Evolutionary conservation across 2,329 filamentous ascomycete genomes (phyloP), one percentile per base, ranked within the genome.

Genomic region (Fusarium sp.): DNA sequence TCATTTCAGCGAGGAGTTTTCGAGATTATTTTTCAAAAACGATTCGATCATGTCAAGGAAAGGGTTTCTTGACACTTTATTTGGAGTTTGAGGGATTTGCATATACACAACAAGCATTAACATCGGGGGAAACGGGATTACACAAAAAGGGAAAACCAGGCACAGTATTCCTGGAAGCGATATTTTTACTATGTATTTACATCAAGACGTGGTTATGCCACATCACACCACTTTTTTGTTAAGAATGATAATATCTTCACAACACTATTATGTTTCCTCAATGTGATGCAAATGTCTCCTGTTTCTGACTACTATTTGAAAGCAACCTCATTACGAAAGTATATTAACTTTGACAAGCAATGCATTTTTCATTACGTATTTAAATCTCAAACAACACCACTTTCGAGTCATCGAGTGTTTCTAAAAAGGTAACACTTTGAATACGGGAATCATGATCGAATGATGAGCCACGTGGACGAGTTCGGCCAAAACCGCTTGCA

Each of bases 1-100:
- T 63, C 64, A 69, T 57, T 57, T 60, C 47, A 75, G 74, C 72
- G 69, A 67, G 72, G 72, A 69, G 71, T 74, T 75, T 72, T 56
- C 62, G 63, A 67, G 65, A 62, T 54, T 46, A 55, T 60, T 56
- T 66, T 66, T 46, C 28, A 64, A 64, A 67, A 58, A 56, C 48
- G 23, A 51, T 50, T 55, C 50, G 41, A 54, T 45, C 28, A 47
- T 47, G 50, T 27, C 53, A 54, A 50, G 63, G 34, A 51, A 55
- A 40, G 49, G 23, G 18, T 37, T 59, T 62, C 46, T 69, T 66
- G 47, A 40, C 37, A 34, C 43, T 25, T 55, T 57, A 13, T 50
- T 28, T 13, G 67, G 67, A 71, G 67, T 69, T 66, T 51, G 51
- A 43, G 41, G 20, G 41, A 18, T 34, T 40, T 64, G 43, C 41